A percentile compares a stretch with the other conserved stretches of the same genome.
These are phyloP conservation scores for Mallotus japonicus DNA, from an alignment of 441 rosid species.

Conservation along the genomic window DNA sequence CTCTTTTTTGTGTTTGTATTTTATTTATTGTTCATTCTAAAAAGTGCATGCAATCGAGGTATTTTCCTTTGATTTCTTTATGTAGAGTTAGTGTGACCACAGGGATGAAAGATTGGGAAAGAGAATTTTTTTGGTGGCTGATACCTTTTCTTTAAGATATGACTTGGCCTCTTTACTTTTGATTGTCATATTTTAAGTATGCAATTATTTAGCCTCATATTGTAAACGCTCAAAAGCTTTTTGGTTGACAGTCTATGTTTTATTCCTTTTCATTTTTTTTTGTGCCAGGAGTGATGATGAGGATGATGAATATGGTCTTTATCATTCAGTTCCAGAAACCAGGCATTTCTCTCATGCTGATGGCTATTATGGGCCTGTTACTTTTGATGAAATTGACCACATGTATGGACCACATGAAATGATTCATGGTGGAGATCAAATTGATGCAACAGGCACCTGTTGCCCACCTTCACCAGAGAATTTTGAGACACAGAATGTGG, in stretches of 20 bases:
- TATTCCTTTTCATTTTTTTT: slow-evolving; percentile 21
- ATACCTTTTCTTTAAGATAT: slow-evolving; percentile 8
- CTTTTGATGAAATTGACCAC: slow-evolving; percentile 48
- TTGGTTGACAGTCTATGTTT: slow-evolving; percentile 3
- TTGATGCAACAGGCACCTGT: slow-evolving; percentile 44
- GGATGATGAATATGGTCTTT: slow-evolving; percentile 55
- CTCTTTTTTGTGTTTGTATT: not conserved
- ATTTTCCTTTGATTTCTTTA: not conserved
- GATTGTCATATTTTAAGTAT: not conserved
- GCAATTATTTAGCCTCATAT: not conserved
- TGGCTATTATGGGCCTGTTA: slow-evolving; percentile 46
- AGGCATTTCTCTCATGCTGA: slow-evolving; percentile 48
- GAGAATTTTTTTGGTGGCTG: slow-evolving; percentile 12
- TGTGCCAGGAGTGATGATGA: slow-evolving; percentile 71
- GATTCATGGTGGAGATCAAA: slow-evolving; percentile 41
- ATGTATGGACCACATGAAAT: slow-evolving; percentile 43
- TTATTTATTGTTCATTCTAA: slow-evolving; percentile 7
- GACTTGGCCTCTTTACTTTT: not conserved
- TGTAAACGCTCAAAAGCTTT: slow-evolving; percentile 8
- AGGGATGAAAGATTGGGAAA: not conserved
- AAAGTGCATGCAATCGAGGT: not conserved
- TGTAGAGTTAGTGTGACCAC: slow-evolving; percentile 3
- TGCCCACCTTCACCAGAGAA: slow-evolving; percentile 41
- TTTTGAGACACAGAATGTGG: slow-evolving; percentile 46
- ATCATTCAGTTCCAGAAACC: slow-evolving; percentile 51